phyloP scores from a whole-genome alignment of 2,329 filamentous ascomycete species.

The Ceratocystis huliohia region DNA sequence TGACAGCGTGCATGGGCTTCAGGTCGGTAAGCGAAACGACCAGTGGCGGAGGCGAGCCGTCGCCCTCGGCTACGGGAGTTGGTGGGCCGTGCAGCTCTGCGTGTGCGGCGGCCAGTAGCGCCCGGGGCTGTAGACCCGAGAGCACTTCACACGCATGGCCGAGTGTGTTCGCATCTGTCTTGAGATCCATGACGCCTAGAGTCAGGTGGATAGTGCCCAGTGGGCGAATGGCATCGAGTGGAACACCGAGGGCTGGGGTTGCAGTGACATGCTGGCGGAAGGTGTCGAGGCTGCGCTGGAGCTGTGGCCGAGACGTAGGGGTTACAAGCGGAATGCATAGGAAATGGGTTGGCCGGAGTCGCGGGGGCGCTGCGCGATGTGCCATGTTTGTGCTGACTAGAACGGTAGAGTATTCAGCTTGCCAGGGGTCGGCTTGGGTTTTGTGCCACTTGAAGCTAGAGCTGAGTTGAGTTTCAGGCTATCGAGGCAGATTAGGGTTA shows the following conservation, averaged over 20 bases:
- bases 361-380: not conserved
- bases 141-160: slow-evolving; percentile 29
- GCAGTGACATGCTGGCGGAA: slow-evolving; percentile 47
- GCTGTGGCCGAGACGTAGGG: slow-evolving; percentile 45
- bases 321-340: slow-evolving; percentile 63
- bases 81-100: slow-evolving; percentile 21
- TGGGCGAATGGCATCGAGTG: slow-evolving; percentile 57
- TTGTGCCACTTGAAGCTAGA: not conserved
- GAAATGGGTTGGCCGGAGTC: slow-evolving; percentile 54
- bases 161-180: not conserved
- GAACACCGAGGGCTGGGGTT: slow-evolving; percentile 37
- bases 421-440: not conserved
- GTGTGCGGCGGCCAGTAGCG: slow-evolving; percentile 11
- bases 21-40: slow-evolving; percentile 42
- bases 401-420: too few relatives aligned
- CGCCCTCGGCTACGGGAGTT: not conserved
- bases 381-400: not conserved
- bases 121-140: slow-evolving; percentile 23
- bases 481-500: not conserved
- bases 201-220: slow-evolving; percentile 75
- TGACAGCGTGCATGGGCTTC: slow-evolving; percentile 46
- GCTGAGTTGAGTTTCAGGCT: not conserved
- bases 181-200: slow-evolving; percentile 69
- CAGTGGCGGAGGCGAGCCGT: slow-evolving; percentile 24
- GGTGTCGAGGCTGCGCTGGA: slow-evolving; percentile 46